Base-by-base conservation (phyloP, 1,284 basidiomycete species). In the Tylopilus sp. region DNA sequence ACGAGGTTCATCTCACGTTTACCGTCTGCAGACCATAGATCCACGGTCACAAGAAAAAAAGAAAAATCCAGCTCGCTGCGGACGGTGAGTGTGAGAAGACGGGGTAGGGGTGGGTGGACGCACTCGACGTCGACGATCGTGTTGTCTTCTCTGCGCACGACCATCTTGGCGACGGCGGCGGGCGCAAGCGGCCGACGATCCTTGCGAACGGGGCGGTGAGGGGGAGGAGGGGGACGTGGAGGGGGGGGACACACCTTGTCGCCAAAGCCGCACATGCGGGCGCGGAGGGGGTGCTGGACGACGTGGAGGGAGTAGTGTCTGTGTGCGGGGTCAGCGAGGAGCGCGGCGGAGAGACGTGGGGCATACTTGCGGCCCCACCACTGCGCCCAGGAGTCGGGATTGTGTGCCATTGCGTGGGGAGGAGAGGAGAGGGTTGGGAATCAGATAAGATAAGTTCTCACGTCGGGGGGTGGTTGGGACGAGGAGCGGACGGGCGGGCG, bases 191-290 rank as follows among this genome's bases (percentile, higher is more conserved):
- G 92, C 54, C 93, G 80, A 57, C 92, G 87, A 79, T 96, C 93
- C 92, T 94, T 61, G 49, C 17, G 48, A 58, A 55, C 43, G 63
- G 53, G 53, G 25, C 5, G 43, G 47, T 48, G 51, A 56, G 46
- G 44, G 50, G 41, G 20, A 11, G 4, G 17, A 32, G 20, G 15
- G 4, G 17, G 39, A 46, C 25, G 53, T n/a, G 53, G 50, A 9
- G 43, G 20, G 25, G 17, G 15, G 47, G 26, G 36, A 70, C 76
- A 52, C 57, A 92, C 93, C 79, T 94, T 95, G 76, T 95, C 92
- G 48, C 93, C 93, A 72, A 95, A 94, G 5, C 93, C 93, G 71
- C 93, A 95, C 84, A 94, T 94, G 61, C 93, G 83, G 33, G 93
- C 93, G 41, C 93, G 82, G 44, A 92, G 72, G 32, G 93, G 93